Evolutionary conservation across 2,329 filamentous ascomycete species (phyloP), one percentile per base, ranked within the genome.

Genomic region (Uncinocarpus reesii): DNA sequence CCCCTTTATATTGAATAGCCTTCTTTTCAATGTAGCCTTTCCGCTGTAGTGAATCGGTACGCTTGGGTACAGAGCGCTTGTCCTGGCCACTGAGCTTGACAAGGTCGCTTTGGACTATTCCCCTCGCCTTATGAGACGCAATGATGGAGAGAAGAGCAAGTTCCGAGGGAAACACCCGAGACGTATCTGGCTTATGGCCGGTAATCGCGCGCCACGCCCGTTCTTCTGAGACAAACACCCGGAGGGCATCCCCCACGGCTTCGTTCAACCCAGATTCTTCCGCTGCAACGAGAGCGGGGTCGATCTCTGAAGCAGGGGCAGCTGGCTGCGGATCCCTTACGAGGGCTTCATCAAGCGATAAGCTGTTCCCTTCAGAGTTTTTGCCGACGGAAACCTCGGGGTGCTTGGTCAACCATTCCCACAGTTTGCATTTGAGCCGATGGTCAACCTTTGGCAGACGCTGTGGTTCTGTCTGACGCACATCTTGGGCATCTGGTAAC

Each of bases 1-100:
- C 62, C 2, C 71, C 69, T 49, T 68, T 69, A 18, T 68, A 64
- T 24, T 74, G 66, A 15, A 77, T 68, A 7, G 64, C 58, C 45
- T 68, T 66, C 56, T 83, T 83, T 34, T 73, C 68, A 47, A 83
- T 81, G 58, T 82, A 81, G 0, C 79, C 79, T 54, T 77, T 79
- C 29, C 67, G 61, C 4, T 71, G 68, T 32, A 83, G 65, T 2
- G 66, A 62, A 52, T 80, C 75, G 2, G 79, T 83, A 32, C 79
- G 69, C 52, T 75, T 71, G 1, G 79, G 79, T 2, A 82, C 73
- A 1, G 79, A 83, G 38, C 79, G 71, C 58, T 81, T 82, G 59
- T 83, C 79, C 62, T 83, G 79, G 4, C 75, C 75, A 53, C 76
- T 78, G 18, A 75, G 56, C 45, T 62, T 65, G 34, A 71, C 69